Evolutionary conservation across 768 basidiomycete species (phyloP).

Genomic region (Zangia roseola): DNA sequence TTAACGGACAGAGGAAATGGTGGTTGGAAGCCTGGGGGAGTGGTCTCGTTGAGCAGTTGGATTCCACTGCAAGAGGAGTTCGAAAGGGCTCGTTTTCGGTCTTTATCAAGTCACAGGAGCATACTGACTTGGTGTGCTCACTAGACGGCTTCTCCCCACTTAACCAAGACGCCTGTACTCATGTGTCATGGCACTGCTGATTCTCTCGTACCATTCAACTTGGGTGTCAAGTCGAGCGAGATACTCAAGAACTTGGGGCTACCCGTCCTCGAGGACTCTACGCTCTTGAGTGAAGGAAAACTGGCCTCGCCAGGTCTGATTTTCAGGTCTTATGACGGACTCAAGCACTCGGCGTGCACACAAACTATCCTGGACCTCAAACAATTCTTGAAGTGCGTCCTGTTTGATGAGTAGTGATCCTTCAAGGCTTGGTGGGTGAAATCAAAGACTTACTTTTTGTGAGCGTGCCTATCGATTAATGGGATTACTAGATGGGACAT

Average conservation of each 20-base stretch:
- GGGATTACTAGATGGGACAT: no score
- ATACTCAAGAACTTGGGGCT: constrained; percentile 59
- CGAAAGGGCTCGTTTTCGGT: constrained; percentile 49
- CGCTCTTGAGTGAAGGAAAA: constrained; percentile 28
- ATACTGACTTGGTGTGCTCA: constrained; percentile 10
- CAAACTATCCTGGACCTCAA: constrained; percentile 71
- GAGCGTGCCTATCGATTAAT: no score
- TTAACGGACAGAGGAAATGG: constrained; percentile 37
- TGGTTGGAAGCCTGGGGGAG: constrained; percentile 67
- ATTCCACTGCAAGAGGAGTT: constrained; percentile 66
- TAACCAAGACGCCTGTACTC: constrained; percentile 70
- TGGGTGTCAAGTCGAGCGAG: constrained; percentile 54
- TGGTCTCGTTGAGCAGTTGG: constrained; percentile 78
- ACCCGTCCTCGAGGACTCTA: constrained; percentile 34
- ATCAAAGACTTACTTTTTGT: no score
- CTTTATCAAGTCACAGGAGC: neutral
- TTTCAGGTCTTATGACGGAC: constrained; percentile 64
- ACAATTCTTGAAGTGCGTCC: constrained; percentile 62
- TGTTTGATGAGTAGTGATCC: no score
- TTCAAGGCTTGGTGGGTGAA: no score
- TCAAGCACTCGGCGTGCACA: constrained; percentile 63
- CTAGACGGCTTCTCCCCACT: constrained; percentile 62
- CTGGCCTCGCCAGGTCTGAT: constrained; percentile 49
- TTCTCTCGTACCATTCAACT: constrained; percentile 60
- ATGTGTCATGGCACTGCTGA: constrained; percentile 84